Percentiles rank a stretch among this genome's conserved stretches.
Evolutionary conservation across 495 filamentous ascomycete genomes (phyloP).

Genomic region (Lepraria neglecta): DNA sequence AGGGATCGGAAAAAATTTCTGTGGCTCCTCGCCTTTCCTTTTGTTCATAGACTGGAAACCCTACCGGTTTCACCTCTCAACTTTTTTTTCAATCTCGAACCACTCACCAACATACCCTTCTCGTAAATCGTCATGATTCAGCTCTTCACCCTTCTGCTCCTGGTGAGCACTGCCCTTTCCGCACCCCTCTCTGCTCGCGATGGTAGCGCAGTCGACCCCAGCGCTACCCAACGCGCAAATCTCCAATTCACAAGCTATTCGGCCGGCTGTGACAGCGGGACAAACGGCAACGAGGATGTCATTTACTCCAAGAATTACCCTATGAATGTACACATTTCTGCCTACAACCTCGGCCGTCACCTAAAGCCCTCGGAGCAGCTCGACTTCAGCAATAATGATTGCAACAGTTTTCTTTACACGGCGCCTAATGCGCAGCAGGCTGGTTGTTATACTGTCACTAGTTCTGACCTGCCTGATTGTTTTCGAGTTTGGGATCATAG

Average conservation of each 20-base stretch:
- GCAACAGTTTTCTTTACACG: background rate
- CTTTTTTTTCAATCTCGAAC: too few species aligned
- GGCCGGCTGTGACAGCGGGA: background rate
- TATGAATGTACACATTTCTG: background rate
- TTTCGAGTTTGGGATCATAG: slow-evolving; percentile 2
- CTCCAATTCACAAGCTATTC: background rate
- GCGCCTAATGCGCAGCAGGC: slow-evolving; percentile 1
- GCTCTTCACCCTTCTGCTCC: too few species aligned
- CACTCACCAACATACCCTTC: too few species aligned
- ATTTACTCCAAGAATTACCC: background rate
- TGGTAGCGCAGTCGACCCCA: too few species aligned
- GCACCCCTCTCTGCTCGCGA: too few species aligned
- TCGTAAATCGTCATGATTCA: too few species aligned
- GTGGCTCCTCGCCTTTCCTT: too few species aligned
- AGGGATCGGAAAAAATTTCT: too few species aligned
- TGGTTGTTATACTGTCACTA: slow-evolving; percentile 1
- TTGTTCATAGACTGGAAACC: too few species aligned
- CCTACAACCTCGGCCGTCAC: background rate
- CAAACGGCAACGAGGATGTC: background rate
- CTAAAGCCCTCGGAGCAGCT: background rate
- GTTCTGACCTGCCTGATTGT: background rate
- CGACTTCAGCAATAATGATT: background rate
- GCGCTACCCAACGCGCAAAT: too few species aligned
- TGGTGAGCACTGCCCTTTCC: too few species aligned
- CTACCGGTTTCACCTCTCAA: too few species aligned